Conservation (phyloP, 805 yeast genomes). For the Millerago galiae region DNA sequence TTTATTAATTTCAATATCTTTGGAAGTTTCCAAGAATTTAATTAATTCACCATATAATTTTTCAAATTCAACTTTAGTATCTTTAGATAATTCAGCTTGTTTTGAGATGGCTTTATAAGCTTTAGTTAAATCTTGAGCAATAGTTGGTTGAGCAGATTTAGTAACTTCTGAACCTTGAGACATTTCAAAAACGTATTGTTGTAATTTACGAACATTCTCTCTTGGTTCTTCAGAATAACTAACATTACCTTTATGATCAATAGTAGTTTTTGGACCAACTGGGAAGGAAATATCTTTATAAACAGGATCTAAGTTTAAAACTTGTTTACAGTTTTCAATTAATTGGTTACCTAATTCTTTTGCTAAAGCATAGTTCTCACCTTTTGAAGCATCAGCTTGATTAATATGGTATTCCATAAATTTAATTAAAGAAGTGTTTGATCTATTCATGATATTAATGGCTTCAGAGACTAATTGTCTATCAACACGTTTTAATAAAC, state of each 20-base stretch:
- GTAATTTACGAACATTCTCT: constrained; percentile 87
- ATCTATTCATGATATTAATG: constrained; percentile 95
- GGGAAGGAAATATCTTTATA: constrained; percentile 93
- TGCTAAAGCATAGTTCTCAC: constrained; percentile 90
- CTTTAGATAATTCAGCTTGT: constrained; percentile 55
- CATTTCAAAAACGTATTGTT: constrained; percentile 94
- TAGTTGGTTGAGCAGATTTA: constrained; percentile 60
- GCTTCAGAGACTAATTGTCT: constrained; percentile 96
- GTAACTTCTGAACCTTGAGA: constrained; percentile 90
- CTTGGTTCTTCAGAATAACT: constrained; percentile 80
- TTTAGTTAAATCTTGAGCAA: constrained; percentile 77
- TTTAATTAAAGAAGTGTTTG: constrained; percentile 87
- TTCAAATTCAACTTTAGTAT: constrained; percentile 66
- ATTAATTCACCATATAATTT: constrained; percentile 64
- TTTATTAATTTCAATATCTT: constrained; percentile 65
- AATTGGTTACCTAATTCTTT: constrained; percentile 86
- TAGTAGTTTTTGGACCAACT: constrained; percentile 88
- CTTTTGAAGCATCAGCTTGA: constrained; percentile 66
- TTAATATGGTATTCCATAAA: constrained; percentile 84
- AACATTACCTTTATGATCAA: constrained; percentile 84
- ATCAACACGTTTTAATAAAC: constrained; percentile 83
- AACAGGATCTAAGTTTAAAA: constrained; percentile 73
- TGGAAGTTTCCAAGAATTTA: constrained; percentile 58
- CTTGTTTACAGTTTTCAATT: constrained; percentile 92
- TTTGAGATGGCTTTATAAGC: constrained; percentile 77